phyloP scores from a whole-genome alignment of 805 yeast genomes.

The Ogataea saltuana region DNA sequence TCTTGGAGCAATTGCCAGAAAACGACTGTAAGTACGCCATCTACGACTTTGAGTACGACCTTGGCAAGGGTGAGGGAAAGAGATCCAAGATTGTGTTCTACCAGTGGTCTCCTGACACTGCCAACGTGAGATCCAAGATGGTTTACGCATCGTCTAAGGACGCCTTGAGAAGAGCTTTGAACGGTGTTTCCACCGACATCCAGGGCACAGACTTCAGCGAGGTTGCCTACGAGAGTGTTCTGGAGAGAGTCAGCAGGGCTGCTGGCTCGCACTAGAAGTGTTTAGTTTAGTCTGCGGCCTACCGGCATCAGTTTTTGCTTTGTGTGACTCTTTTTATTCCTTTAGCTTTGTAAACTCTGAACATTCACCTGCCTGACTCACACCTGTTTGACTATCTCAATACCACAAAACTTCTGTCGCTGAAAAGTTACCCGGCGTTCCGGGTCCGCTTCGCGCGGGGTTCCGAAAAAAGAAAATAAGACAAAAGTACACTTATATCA shows the following conservation, averaged over 20 bases:
- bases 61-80: constrained; percentile 90
- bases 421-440: constrained; percentile 5
- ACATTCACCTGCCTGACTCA: not conserved
- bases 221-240: constrained; percentile 90
- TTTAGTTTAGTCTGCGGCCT: not conserved
- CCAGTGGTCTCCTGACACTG: constrained; percentile 98
- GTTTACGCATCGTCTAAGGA: constrained; percentile 98
- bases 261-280: constrained; percentile 56
- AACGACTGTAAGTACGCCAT: constrained; percentile 95
- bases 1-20: constrained; percentile 89
- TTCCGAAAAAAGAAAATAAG: not conserved
- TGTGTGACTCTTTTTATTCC: not conserved
- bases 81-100: constrained; percentile 67
- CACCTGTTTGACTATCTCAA: not conserved
- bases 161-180: constrained; percentile 94
- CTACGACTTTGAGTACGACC: constrained; percentile 94
- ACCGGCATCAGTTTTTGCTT: not conserved
- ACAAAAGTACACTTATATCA: not conserved
- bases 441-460: constrained; percentile 1
- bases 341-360: not conserved
- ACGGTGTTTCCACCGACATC: constrained; percentile 90
- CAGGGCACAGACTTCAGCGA: constrained; percentile 99
- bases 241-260: constrained; percentile 85
- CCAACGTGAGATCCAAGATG: constrained; percentile 95
- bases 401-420: too few relatives aligned